phyloP scores from a whole-genome alignment of 768 basidiomycete species.

The Russula emetica region DNA sequence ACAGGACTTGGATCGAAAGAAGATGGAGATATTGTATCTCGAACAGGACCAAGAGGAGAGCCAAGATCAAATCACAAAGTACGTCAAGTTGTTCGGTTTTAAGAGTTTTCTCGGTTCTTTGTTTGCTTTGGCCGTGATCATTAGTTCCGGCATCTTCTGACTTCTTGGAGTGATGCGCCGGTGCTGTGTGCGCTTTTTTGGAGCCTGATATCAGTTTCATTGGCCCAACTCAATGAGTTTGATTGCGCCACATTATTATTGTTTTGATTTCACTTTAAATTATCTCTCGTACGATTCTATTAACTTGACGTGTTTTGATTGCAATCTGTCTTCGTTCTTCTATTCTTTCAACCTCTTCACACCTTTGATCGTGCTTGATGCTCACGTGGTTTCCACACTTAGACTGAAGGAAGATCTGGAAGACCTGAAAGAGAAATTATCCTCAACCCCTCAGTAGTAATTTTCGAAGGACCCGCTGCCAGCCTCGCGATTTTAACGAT shows the following conservation, averaged over 20 bases:
- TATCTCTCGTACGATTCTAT: constrained; percentile 9
- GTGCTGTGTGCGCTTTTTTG: constrained; percentile 22
- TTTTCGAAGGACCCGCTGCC: constrained; percentile 7
- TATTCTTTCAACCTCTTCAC: constrained; percentile 1
- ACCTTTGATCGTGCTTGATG: constrained; percentile 5
- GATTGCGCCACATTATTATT: constrained; percentile 8
- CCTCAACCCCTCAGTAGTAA: constrained; percentile 19
- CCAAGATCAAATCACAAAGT: constrained; percentile 73
- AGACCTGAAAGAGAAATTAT: constrained; percentile 39
- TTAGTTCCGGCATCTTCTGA: constrained; percentile 38
- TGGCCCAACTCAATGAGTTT: neutral
- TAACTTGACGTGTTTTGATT: constrained; percentile 29
- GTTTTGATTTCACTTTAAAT: neutral
- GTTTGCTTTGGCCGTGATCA: constrained; percentile 26
- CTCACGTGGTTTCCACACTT: constrained; percentile 27
- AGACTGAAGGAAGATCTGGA: constrained; percentile 71
- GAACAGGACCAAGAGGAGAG: constrained; percentile 77
- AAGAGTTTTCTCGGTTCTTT: constrained; percentile 39
- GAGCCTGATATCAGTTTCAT: constrained; percentile 6
- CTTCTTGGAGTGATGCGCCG: constrained; percentile 22
- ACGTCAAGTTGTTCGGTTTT: constrained; percentile 57
- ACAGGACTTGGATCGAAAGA: constrained; percentile 60
- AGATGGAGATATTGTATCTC: constrained; percentile 77
- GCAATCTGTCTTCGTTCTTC: constrained; percentile 1
- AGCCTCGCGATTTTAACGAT: constrained; percentile 17